These are phyloP conservation scores for sunflower (Helianthus annuus) DNA, from an alignment of 129 eudicot species.

Conservation along the genomic window HanXRQr2.0-SUNRISE NC_035440.2:58167171-58167670, in stretches of 20 bases:
- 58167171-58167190: not conserved
- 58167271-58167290: not conserved
- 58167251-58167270: not conserved
- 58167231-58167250: not conserved
- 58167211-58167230: not conserved
- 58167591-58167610: not conserved
- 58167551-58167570: constrained; percentile 90
- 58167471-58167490: constrained; percentile 85
- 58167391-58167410: constrained; percentile 56
- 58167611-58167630: too few relatives aligned
- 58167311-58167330: not conserved
- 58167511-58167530: constrained; percentile 83
- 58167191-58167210: not conserved
- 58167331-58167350: not conserved
- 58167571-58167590: constrained; percentile 6
- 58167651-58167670: too few relatives aligned
- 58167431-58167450: constrained; percentile 51
- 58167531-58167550: constrained; percentile 81
- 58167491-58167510: constrained; percentile 89
- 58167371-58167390: constrained; percentile 6
- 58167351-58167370: constrained; percentile 7
- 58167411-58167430: constrained; percentile 86
- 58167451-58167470: constrained; percentile 51
- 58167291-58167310: constrained; percentile 10
- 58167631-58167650: too few relatives aligned